Evolutionary conservation across 169 alveolate genomes (phyloP), one percentile per base, ranked within the genome.

Genomic region (Plasmodium yoelii): DNA sequence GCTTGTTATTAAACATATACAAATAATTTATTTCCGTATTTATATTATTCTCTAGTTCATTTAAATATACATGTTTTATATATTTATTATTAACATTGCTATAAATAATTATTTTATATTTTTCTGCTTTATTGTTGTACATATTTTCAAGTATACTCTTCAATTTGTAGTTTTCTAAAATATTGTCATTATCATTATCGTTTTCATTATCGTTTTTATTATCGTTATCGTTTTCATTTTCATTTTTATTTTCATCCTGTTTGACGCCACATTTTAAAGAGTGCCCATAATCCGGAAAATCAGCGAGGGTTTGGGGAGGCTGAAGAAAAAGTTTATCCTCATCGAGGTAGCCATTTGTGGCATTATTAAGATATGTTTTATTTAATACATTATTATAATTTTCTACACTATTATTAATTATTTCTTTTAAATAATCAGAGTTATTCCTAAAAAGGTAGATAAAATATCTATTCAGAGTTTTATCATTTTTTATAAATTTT

Each of bases 61-160:
- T 70, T 49, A 80, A 44, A 80, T 80, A 80, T 22, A 80, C 26
- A 59, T 80, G 90, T 49, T 80, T 80, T 19, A 80, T 57, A 47
- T 65, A 15, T 39, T 60, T 80, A 34, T 67, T 80, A n/a, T 67
- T 80, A 1, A 65, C 68, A 28, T 80, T 80, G n/a, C 84, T 80
- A 70, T 80, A 47, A 44, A 80, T 67, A 12, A 80, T 71, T 51
- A 80, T 80, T 15, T 63, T 46, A 60, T 64, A 77, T n/a, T 77
- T 44, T 13, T 68, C 72, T 18, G 24, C 0, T 56, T 18, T 56
- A n/a, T 4, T n/a, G 5, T 56, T 56, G 34, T 12, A n/a, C 1
- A 56, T 0, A 10, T n/a, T 56, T 7, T n/a, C 24, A 10, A 24
- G 10, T 2, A 18, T 8, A 5, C 2, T 13, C n/a, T n/a, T n/a